These are phyloP conservation scores for Trifolium dubium DNA, from an alignment of 306 rosid genomes.

Conservation along the genomic window DNA sequence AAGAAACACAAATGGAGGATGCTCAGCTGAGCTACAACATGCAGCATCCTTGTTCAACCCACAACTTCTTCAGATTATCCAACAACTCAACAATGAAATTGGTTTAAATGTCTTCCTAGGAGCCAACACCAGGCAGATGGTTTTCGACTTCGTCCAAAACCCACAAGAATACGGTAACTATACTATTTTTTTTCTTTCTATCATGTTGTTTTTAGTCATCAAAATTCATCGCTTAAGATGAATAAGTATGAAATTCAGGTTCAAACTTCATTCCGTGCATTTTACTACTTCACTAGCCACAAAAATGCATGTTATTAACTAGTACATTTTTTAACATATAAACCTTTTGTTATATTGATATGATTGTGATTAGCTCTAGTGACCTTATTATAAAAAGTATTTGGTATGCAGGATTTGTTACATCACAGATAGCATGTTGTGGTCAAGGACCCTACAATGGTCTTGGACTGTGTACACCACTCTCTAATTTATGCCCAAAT, in stretches of 20 bases:
- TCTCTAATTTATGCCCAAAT: constrained; percentile 67
- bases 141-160: constrained; percentile 46
- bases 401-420: constrained; percentile 60
- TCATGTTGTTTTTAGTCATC: too few species aligned
- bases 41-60: constrained; percentile 72
- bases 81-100: constrained; percentile 52
- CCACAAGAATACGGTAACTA: constrained; percentile 63
- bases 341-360: too few species aligned
- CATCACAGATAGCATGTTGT: constrained; percentile 78
- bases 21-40: constrained; percentile 57
- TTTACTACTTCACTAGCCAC: too few species aligned
- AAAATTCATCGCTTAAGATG: too few species aligned
- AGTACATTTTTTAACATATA: too few species aligned
- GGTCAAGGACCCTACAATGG: constrained; percentile 92
- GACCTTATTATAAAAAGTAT: neutral
- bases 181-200: neutral
- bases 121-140: constrained; percentile 57
- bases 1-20: constrained; percentile 59
- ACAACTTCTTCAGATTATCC: constrained; percentile 58
- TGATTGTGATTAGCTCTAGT: neutral
- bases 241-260: too few species aligned
- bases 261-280: too few species aligned
- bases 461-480: constrained; percentile 62
- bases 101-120: constrained; percentile 63
- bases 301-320: too few species aligned